Evolutionary conservation across 495 filamentous ascomycete genomes (phyloP).

Genomic region (Pseudevernia furfuracea): DNA sequence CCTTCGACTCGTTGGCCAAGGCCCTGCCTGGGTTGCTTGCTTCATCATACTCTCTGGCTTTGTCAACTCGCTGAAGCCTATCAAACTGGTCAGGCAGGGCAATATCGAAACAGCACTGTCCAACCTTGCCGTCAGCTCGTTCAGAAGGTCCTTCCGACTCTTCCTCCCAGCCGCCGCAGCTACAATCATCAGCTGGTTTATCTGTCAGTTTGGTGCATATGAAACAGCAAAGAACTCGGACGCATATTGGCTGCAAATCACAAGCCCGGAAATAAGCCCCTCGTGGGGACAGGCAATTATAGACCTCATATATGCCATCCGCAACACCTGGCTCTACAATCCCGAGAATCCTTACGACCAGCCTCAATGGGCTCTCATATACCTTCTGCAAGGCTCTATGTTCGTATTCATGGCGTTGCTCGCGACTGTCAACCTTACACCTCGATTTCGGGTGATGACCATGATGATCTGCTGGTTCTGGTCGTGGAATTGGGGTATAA

Average conservation of each 20-base stretch:
- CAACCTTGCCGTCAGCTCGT: constrained; percentile 29
- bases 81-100: constrained; percentile 25
- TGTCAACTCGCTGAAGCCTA: constrained; percentile 28
- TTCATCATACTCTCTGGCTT: constrained; percentile 35
- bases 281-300: constrained; percentile 26
- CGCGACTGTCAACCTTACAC: constrained; percentile 24
- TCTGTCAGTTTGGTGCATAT: constrained; percentile 29
- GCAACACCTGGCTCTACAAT: constrained; percentile 27
- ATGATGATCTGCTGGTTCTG: constrained; percentile 23
- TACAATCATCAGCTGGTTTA: constrained; percentile 29
- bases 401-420: constrained; percentile 28
- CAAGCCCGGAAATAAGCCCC: constrained; percentile 26
- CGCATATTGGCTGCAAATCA: constrained; percentile 30
- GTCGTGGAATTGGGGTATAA: constrained; percentile 29
- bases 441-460: constrained; percentile 24
- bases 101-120: constrained; percentile 24
- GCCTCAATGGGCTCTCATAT: constrained; percentile 31
- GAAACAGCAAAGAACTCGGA: constrained; percentile 26
- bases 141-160: constrained; percentile 27
- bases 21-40: constrained; percentile 48
- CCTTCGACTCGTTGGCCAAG: constrained; percentile 49
- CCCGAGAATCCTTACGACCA: constrained; percentile 30
- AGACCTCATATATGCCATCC: constrained; percentile 26
- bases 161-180: constrained; percentile 27
- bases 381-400: constrained; percentile 29